Conservation (phyloP, 257 asterid species). For the Nicotiana obtusifolia region DNA sequence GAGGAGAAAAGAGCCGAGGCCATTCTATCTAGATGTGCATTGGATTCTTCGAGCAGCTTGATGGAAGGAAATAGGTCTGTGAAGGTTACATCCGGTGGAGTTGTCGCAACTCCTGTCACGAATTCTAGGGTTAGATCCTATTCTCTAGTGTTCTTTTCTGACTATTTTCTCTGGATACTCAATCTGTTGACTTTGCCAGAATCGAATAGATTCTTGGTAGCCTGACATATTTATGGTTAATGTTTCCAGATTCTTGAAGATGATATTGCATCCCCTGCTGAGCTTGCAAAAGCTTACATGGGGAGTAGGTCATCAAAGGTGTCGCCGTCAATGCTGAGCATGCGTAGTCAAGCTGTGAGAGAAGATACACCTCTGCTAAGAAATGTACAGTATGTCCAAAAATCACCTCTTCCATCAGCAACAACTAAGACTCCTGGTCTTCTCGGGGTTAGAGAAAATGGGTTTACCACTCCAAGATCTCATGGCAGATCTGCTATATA, state of each 20-base stretch:
- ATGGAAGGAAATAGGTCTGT: constrained; percentile 28
- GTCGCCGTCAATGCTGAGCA: constrained; percentile 58
- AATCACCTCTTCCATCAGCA: constrained; percentile 36
- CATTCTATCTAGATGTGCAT: constrained; percentile 20
- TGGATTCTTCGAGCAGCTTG: constrained; percentile 25
- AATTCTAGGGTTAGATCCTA: constrained; percentile 37
- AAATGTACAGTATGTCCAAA: constrained; percentile 35
- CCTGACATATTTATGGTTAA: constrained; percentile 18
- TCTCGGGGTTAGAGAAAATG: constrained; percentile 47
- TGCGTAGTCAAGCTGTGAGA: constrained; percentile 37
- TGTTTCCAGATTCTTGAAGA: constrained; percentile 52
- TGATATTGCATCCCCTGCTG: constrained; percentile 76
- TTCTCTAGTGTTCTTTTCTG: not conserved
- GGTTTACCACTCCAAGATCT: constrained; percentile 63
- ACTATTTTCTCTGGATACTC: not conserved
- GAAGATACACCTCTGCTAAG: constrained; percentile 37
- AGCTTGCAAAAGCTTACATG: constrained; percentile 95
- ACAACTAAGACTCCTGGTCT: constrained; percentile 18
- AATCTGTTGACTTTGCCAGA: not conserved
- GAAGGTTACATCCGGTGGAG: constrained; percentile 30
- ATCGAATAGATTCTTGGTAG: not conserved
- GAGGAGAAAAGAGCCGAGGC: constrained; percentile 24
- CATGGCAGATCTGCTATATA: constrained; percentile 82
- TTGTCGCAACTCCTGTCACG: constrained; percentile 29
- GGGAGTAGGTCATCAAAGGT: constrained; percentile 61